Base-by-base conservation (phyloP, 2,329 filamentous ascomycete genomes). In the Venturia aucupariae region DNA sequence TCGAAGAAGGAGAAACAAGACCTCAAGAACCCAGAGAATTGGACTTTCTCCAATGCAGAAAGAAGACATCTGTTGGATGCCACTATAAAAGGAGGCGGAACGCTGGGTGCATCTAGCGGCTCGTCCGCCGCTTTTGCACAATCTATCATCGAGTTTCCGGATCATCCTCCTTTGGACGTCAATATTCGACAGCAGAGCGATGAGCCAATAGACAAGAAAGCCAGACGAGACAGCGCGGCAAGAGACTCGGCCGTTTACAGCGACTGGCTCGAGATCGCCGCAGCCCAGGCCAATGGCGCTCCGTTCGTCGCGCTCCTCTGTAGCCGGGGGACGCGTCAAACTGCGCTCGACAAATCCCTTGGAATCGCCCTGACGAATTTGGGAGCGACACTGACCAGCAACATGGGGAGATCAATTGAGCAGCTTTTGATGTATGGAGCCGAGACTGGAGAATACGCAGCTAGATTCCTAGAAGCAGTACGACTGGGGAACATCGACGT, bases 111-210 rank as follows among this genome's bases (percentile, higher is more conserved):
- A 13, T 57, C 30, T 35, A 35, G 51, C 19, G 51, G 51, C 51
- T 57, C 51, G 19, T 46, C 59, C 10, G 59, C 27, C 17, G 59
- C 2, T 30, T 30, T 61, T 61, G 59, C 59, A 17, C 59, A 61
- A 17, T 35, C 59, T 15, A 38, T 61, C n/a, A 42, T 61, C 24
- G 59, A 61, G 19, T 42, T 61, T 24, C 59, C 38, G 38, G 38
- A 41, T 61, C 38, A 61, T 42, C 15, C 38, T 5, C 35, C 59
- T 8, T 42, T 42, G 38, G 59, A 61, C 42, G 59, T 61, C 35
- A 61, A 61, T 27, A 61, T 61, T 42, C 59, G 59, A 41, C 59
- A 61, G 35, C 38, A 61, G 15, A 46, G 11, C 42, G 42, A 41
- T 13, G 59, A 61, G 42, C 6, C 59, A 3, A 41, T 32, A 61